Evolutionary conservation across 805 yeast genomes (phyloP), one percentile per base, ranked within the genome.

Genomic region (Scheffersomyces coipomensis): DNA sequence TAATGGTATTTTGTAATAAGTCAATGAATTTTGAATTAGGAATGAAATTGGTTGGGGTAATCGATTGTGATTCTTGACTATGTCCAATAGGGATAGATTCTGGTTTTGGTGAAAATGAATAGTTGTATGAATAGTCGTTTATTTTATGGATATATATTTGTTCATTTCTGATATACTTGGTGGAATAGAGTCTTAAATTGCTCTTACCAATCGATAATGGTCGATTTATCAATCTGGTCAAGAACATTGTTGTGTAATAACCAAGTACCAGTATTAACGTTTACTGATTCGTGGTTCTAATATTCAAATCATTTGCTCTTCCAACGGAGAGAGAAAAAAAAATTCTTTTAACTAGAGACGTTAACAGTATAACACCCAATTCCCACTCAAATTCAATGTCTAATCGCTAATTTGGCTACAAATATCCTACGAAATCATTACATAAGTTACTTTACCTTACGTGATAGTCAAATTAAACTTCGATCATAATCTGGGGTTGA

Each of bases 11-110:
- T 33, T 68, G 62, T 17, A 68, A 58, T 19, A 54, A 32, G 0
- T 49, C 39, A 15, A 66, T 18, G 40, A 68, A 69, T 35, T 51
- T 33, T 3, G 52, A 47, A 38, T 68, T 63, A 12, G 46, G 38
- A 35, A 42, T 29, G 45, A 62, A 60, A n/a, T 45, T 53, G 1
- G 43, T 40, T 4, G 69, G 62, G 4, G 35, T 37, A 4, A 31
- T 35, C 4, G 30, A 10, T 11, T 29, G 18, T 8, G 40, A 19
- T 15, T 35, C 37, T 1, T 40, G 26, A 8, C 49, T 36, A 16
- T 38, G 30, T 1, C 67, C 67, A 7, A 62, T 46, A 9, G 58
- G 53, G n/a, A 55, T 25, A 3, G 58, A 49, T 1, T 42, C 18
- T 19, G 63, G 49, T n/a, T 37, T 39, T 15, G 51, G 35, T 5